Evolutionary conservation across 805 yeast species (phyloP), one percentile per base, ranked within the genome.

Genomic region (Geotrichum ghanense): DNA sequence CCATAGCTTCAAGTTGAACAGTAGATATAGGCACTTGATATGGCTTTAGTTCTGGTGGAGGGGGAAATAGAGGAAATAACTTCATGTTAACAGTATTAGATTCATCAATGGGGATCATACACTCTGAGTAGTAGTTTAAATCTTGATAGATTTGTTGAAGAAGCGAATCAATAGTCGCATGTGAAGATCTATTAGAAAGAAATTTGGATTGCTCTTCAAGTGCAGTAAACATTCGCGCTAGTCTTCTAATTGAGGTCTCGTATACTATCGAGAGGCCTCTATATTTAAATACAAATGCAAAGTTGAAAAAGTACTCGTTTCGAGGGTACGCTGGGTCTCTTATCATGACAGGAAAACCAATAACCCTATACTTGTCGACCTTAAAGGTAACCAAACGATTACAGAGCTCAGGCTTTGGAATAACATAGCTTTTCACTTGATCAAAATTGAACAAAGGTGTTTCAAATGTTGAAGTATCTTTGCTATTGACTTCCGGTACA

Each of bases 131-230:
- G 60, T 85, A 87, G 65, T 92, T 94, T 53, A 92, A 70, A 62
- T 92, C 99, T 63, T 89, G 96, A 58, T 73, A 89, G n/a, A 92
- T 74, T 61, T 92, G 96, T 61, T 86, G 87, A 20, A 92, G 76
- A 45, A 90, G 68, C 54, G 85, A 81, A 54, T 81, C 83, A 41
- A 94, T 78, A 9, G 52, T 60, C 46, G 72, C 73, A 42, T 69
- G 67, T 42, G 70, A 72, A 2, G 75, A 65, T 2, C 51, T 46
- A 44, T 69, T 67, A 3, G 95, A 85, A 24, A 92, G 62, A 41
- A 84, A 68, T 55, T 78, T 85, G 45, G 78, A 78, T 62, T 92
- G 98, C 56, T 89, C 96, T 56, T 92, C 98, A 42, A 92, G 66
- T 0, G 87, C 94, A 54, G 79, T 75, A 57, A 92, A 85, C 94